Percentiles rank a stretch among this genome's conserved stretches.
phyloP scores from a whole-genome alignment of 768 basidiomycete species.

The Trametes meyenii region DNA sequence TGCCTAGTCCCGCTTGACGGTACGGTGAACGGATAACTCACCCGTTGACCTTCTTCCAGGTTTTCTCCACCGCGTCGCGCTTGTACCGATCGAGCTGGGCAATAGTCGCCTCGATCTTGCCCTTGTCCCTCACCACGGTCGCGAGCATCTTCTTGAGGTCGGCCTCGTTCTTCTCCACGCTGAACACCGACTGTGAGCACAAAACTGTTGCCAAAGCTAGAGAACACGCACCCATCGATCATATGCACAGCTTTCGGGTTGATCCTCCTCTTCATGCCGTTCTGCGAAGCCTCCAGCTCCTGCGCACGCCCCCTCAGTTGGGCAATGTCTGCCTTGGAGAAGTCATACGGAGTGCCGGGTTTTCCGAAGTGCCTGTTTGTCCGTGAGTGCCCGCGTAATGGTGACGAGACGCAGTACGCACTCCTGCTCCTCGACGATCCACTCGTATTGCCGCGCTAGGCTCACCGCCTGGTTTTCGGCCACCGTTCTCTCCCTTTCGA shows the following conservation, averaged over 20 bases:
- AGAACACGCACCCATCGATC: conserved; percentile 78
- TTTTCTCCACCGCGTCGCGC: conserved; percentile 88
- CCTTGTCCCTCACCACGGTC: conserved; percentile 88
- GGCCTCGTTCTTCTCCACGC: conserved; percentile 91
- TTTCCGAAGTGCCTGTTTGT: conserved; percentile 78
- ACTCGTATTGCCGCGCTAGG: conserved; percentile 82
- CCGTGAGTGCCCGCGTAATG: not conserved
- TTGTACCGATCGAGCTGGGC: conserved; percentile 93
- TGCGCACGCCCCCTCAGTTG: conserved; percentile 63
- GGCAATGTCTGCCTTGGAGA: conserved; percentile 61
- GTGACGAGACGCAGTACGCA: conserved; percentile 44
- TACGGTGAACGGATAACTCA: conserved; percentile 41
- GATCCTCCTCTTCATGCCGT: conserved; percentile 91
- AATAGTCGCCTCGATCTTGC: conserved; percentile 94
- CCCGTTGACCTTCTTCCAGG: conserved; percentile 96
- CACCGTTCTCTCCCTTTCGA: conserved; percentile 65
- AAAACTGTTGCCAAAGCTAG: conserved; percentile 2
- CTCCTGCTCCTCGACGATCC: conserved; percentile 90
- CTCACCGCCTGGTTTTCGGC: conserved; percentile 54
- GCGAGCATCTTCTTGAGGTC: conserved; percentile 86
- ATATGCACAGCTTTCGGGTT: conserved; percentile 95
- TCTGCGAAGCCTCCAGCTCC: conserved; percentile 78
- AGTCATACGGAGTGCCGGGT: conserved; percentile 80
- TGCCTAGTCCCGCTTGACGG: not conserved
- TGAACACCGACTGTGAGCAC: conserved; percentile 33